phyloP scores from a whole-genome alignment of 495 filamentous ascomycete species.

The Elasticomyces elasticus region DNA sequence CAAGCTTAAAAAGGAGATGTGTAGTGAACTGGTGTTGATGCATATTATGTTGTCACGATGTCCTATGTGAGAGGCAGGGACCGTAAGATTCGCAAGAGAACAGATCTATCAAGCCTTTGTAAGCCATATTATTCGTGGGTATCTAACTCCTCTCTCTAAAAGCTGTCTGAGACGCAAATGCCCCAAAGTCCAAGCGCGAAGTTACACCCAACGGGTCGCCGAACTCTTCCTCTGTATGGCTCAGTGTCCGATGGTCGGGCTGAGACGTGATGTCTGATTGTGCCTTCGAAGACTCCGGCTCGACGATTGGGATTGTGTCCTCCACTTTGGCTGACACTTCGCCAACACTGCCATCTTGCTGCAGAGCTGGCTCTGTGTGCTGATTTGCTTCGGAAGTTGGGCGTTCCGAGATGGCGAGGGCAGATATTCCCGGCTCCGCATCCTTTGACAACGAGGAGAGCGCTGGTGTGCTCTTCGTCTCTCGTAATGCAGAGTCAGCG shows the following conservation, averaged over 20 bases:
- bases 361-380: not conserved
- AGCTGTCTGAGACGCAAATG: slow-evolving; percentile 17
- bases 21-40: no score
- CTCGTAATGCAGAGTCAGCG: not conserved
- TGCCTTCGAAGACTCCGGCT: no score
- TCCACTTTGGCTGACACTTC: not conserved
- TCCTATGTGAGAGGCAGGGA: no score
- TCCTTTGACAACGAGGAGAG: not conserved
- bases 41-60: no score
- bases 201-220: slow-evolving; percentile 18
- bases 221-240: not conserved
- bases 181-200: slow-evolving; percentile 12
- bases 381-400: not conserved
- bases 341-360: not conserved
- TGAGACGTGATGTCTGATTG: no score
- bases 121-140: no score
- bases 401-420: not conserved
- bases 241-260: not conserved
- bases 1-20: no score
- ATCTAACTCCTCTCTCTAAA: slow-evolving; percentile 8
- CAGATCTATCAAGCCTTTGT: no score
- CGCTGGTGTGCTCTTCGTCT: slow-evolving; percentile 13
- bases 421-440: not conserved
- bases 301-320: not conserved
- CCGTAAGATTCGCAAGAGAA: no score